Evolutionary conservation across 805 yeast species (phyloP).

Genomic region (Myxozyma melibiosi): DNA sequence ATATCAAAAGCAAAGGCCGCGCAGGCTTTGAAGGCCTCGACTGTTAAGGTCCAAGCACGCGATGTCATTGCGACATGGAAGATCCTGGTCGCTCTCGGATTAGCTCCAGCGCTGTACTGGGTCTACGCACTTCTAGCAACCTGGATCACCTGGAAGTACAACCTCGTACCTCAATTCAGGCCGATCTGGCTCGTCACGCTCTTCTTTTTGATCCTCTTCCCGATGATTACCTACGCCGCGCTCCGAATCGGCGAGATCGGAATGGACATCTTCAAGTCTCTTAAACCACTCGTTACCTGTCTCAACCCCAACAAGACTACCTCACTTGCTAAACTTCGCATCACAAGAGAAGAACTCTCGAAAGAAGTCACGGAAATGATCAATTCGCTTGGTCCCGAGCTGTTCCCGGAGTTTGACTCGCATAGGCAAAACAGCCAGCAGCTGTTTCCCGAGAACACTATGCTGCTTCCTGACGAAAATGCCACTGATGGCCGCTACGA

Average conservation of each 20-base stretch:
- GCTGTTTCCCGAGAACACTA: neutral
- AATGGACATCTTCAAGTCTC: slow-evolving; percentile 79
- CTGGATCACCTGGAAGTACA: slow-evolving; percentile 42
- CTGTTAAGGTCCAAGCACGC: slow-evolving; percentile 87
- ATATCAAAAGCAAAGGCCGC: slow-evolving; percentile 74
- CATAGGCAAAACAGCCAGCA: neutral
- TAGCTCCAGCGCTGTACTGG: slow-evolving; percentile 84
- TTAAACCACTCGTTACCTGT: slow-evolving; percentile 71
- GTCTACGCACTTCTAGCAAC: slow-evolving; percentile 64
- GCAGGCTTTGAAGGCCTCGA: slow-evolving; percentile 79
- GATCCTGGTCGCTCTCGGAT: slow-evolving; percentile 80
- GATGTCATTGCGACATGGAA: slow-evolving; percentile 99
- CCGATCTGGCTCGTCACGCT: slow-evolving; percentile 46
- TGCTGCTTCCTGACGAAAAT: neutral
- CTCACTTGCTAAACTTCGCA: slow-evolving; percentile 56
- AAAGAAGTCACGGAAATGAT: slow-evolving; percentile 76
- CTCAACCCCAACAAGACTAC: slow-evolving; percentile 42
- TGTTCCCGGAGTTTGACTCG: slow-evolving; percentile 79
- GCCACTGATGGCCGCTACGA: no score
- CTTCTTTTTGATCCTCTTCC: slow-evolving; percentile 65
- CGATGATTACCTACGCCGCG: slow-evolving; percentile 81
- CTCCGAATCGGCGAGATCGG: slow-evolving; percentile 91
- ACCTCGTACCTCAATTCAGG: slow-evolving; percentile 34
- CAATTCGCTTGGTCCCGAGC: slow-evolving; percentile 77
- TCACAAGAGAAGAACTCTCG: slow-evolving; percentile 62